These are phyloP conservation scores for Aureobasidium musti DNA, from an alignment of 2,329 filamentous ascomycete genomes.

Conservation along the genomic window DNA sequence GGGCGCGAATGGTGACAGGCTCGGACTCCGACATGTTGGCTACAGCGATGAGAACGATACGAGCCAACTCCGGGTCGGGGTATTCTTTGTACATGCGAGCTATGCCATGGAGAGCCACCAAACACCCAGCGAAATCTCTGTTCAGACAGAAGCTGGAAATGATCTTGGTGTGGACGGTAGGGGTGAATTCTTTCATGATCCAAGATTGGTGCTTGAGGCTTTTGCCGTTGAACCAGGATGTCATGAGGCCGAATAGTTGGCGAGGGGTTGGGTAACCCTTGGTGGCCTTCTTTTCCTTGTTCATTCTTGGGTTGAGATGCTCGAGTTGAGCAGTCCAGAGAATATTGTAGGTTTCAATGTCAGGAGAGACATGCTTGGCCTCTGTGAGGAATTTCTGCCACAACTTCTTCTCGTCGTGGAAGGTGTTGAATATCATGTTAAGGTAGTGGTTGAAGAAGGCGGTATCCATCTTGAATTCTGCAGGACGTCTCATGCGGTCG, in stretches of 20 bases:
- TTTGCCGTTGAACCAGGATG: slow-evolving; percentile 23
- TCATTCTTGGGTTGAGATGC: slow-evolving; percentile 9
- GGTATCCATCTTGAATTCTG: slow-evolving; percentile 67
- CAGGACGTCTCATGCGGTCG: slow-evolving; percentile 62
- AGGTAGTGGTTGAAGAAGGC: slow-evolving; percentile 81
- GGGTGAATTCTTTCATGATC: slow-evolving; percentile 6
- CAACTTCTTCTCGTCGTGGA: slow-evolving; percentile 13
- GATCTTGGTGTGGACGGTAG: slow-evolving; percentile 30
- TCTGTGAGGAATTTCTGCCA: slow-evolving; percentile 28
- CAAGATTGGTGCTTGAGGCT: not conserved
- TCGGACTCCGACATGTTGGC: slow-evolving; percentile 20
- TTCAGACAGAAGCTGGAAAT: slow-evolving; percentile 29
- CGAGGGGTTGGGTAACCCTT: slow-evolving; percentile 27
- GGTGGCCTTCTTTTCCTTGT: not conserved
- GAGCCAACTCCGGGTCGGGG: slow-evolving; percentile 28
- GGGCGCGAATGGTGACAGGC: slow-evolving; percentile 2
- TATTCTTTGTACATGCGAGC: slow-evolving; percentile 14
- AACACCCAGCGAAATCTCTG: slow-evolving; percentile 30
- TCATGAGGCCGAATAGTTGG: slow-evolving; percentile 30
- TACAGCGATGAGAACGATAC: slow-evolving; percentile 26
- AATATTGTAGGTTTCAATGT: slow-evolving; percentile 31
- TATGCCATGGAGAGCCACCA: slow-evolving; percentile 31
- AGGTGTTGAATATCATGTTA: slow-evolving; percentile 41
- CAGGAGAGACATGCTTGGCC: slow-evolving; percentile 23
- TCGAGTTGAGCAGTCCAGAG: slow-evolving; percentile 30